Base-by-base conservation (phyloP, 2,329 filamentous ascomycete genomes). In the Polytolypa hystricis region DNA sequence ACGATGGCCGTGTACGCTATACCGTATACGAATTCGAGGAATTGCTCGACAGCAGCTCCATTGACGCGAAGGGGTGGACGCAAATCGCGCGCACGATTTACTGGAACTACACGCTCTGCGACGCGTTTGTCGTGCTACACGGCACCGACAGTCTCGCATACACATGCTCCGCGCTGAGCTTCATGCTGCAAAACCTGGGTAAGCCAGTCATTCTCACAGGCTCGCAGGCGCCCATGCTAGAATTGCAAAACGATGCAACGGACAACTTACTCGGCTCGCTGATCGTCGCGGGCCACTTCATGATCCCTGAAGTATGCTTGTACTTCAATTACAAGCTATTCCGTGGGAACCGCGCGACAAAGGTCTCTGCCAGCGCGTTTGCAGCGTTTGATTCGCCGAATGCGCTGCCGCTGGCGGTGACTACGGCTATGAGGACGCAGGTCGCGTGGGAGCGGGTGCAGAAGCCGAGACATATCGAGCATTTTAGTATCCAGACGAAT, bases 271-370 rank as follows among this genome's bases (percentile, higher is more conserved):
- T 94, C 4, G 84, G 84, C 14, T 87, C 84, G 1, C 71, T 94
- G 52, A 85, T 94, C 53, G 81, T 94, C 38, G 87, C 87, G 3
- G 85, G 85, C 21, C 91, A 91, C 42, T 93, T 93, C 54, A 82
- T 85, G 64, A 84, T 95, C 40, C 86, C 87, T 0, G 87, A 94
- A 57, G 87, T 95, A 36, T 87, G 84, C 55, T 71, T 95, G 23
- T 94, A 93, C 66, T 95, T 95, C 69, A 84, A 91, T 60, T 83
- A 93, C 64, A 84, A 79, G 47, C 73, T 95, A 14, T 93, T 87
- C 63, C 77, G 87, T 17, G 87, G 87, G 11, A 94, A 93, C 60
- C 71, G 87, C 41, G 79, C 83, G 7, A 91, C 84, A 43, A 95
- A 95, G 59, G 77, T 93, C 20, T 87, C 84, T 10, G 83, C 86